Evolutionary conservation across 768 basidiomycete genomes (phyloP), one percentile per base, ranked within the genome.

Genomic region (Ramaria rubella): DNA sequence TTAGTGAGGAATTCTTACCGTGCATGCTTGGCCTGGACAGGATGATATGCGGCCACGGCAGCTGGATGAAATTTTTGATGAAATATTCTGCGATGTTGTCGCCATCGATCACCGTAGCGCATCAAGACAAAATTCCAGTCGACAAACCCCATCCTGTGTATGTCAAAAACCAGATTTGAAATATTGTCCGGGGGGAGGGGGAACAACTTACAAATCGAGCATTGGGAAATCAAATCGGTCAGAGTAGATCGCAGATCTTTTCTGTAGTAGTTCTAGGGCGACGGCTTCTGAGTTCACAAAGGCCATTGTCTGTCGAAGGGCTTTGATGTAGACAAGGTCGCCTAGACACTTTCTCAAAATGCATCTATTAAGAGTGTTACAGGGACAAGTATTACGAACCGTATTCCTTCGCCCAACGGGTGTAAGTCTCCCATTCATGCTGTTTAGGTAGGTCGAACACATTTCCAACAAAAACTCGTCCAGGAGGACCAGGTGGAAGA

Each of bases 111-210:
- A 71, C 75, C 76, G 40, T 77, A 81, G 9, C 70, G 74, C 81
- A 81, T 81, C 54, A 81, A 79, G 0, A 75, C 79, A 44, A 81
- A 79, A 44, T 75, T 77, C 72, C 80, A 81, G 24, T 78, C 72
- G 65, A 51, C 23, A 23, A 70, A 72, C 1, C 71, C 72, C 71
- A 73, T 65, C 66, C 78, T 76, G 69, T 48, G 4, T 23, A 31
- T 14, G 5, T 17, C 1, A 1, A 11, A 7, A 49, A 24, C 9
- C 24, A 17, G 19, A 17, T 17, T 51, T 33, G 6, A 30, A 34
- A 36, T 48, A 27, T 30, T 14, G 46, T 2, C 7, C 17, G 24
- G 24, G 19, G 5, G 24, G 7, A 33, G 6, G 23, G 23, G 9
- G 23, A 14, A 23, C 11, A 53, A 36, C 57, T 15, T 45, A 59